Base-by-base conservation (phyloP, 345 rosid species). In the Cardamine chenopodiifolia region DNA sequence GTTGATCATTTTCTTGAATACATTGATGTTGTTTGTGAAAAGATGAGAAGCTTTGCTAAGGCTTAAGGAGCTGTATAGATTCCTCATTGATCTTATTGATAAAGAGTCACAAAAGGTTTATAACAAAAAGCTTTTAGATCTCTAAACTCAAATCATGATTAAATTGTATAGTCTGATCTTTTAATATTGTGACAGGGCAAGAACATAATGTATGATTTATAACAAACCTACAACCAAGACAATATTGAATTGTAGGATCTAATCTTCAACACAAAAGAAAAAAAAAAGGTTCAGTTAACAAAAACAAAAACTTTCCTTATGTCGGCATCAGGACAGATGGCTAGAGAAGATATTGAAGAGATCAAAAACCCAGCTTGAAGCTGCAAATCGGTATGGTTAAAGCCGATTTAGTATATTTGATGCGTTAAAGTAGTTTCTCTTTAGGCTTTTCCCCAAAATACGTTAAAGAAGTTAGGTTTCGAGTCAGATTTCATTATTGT, bases 21-120 rank as follows among this genome's bases (percentile, higher is more conserved):
- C 86, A 93, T 77, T 83, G 62, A 56, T 56, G 61, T n/a, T 9
- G 22, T 1, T 56, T 56, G 4, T 56, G 35, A 83, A 68, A 85
- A 86, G 81, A 85, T 89, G 22, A 84, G 74, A 84, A 85, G 87
- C 82, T 82, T 89, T 64, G 87, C 86, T 81, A 90, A 87, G 77
- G 37, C 37, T 32, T 35, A 91, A 91, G 81, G 85, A 84, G 56
- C 97, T 91, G 34, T 9, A 40, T 9, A 5, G 92, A 89, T 81
- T 89, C 88, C 44, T 86, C 92, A 26, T 80, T 89, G 83, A 82
- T 90, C 70, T 82, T 88, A 44, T 63, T 86, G 52, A 85, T 88
- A 82, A 90, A 12, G 19, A 55, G 17, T 6, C 19, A 86, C 66
- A 32, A 50, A 32, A 32, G 34, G 14, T 20, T 12, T 45, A 14